phyloP scores from a whole-genome alignment of 805 yeast genomes.

The Tanozyma kutaoensis region DNA sequence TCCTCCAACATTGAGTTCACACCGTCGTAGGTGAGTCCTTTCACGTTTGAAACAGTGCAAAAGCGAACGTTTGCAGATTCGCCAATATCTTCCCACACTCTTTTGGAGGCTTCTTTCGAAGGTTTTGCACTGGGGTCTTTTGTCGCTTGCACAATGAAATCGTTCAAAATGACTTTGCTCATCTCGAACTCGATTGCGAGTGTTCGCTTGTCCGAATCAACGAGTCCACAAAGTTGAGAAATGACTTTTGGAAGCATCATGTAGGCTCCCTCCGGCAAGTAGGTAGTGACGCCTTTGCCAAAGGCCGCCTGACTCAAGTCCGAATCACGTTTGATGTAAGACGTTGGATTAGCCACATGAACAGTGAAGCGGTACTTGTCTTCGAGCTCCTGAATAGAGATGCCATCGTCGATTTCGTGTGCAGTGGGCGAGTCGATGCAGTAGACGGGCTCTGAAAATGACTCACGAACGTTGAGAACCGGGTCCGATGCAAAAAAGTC shows the following conservation, averaged over 20 bases:
- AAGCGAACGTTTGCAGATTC: slow-evolving; percentile 10
- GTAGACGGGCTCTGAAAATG: too few species aligned
- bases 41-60: slow-evolving; percentile 12
- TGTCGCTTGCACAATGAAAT: too few species aligned
- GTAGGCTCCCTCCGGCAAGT: slow-evolving; percentile 51
- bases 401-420: slow-evolving; percentile 89
- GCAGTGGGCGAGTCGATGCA: slow-evolving; percentile 78
- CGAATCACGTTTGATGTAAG: slow-evolving; percentile 35
- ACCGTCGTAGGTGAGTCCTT: slow-evolving; percentile 41
- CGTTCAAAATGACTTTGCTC: too few species aligned
- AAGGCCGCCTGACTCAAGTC: slow-evolving; percentile 42
- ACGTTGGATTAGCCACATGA: slow-evolving; percentile 83
- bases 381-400: slow-evolving; percentile 36
- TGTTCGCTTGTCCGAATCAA: too few species aligned
- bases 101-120: slow-evolving; percentile 1
- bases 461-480: too few species aligned
- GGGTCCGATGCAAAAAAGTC: too few species aligned
- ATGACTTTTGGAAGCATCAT: slow-evolving; percentile 61
- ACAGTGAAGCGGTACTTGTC: slow-evolving; percentile 33
- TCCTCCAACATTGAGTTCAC: slow-evolving; percentile 40
- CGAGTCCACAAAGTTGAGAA: too few species aligned
- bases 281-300: slow-evolving; percentile 50
- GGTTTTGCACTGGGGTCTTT: neutral
- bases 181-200: too few species aligned
- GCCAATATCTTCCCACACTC: slow-evolving; percentile 7